Evolutionary conservation across 306 rosid genomes (phyloP).

Genomic region (Cucurbita maxima): DNA sequence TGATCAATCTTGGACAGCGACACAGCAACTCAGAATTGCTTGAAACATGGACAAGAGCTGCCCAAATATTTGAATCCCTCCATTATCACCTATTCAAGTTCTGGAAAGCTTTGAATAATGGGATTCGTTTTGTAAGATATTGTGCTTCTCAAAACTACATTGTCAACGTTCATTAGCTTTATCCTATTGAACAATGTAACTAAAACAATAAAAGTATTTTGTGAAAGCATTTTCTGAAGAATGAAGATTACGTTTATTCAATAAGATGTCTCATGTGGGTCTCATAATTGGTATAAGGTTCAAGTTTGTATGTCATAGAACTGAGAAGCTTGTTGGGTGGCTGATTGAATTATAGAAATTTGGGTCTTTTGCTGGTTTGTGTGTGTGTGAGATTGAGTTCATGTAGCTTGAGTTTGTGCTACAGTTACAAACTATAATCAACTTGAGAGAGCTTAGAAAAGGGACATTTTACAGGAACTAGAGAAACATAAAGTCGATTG

Average conservation of each 20-base stretch:
- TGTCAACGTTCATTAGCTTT: background rate
- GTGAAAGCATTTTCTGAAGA: background rate
- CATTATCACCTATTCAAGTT: background rate
- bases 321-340: background rate
- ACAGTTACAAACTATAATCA: no score
- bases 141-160: background rate
- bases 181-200: background rate
- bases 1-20: slow-evolving; percentile 75
- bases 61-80: background rate
- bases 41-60: slow-evolving; percentile 12
- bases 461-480: no score
- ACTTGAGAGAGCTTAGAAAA: no score
- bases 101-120: background rate
- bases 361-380: background rate
- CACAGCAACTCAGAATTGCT: slow-evolving; percentile 53
- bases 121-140: background rate
- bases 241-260: background rate
- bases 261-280: background rate
- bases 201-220: background rate
- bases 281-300: background rate
- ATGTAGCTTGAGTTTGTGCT: background rate
- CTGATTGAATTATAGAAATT: background rate
- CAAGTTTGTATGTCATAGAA: background rate
- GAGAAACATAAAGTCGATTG: no score
- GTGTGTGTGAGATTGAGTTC: background rate